Base-by-base conservation (phyloP, 805 yeast genomes). In the Pichia insulana region DNA sequence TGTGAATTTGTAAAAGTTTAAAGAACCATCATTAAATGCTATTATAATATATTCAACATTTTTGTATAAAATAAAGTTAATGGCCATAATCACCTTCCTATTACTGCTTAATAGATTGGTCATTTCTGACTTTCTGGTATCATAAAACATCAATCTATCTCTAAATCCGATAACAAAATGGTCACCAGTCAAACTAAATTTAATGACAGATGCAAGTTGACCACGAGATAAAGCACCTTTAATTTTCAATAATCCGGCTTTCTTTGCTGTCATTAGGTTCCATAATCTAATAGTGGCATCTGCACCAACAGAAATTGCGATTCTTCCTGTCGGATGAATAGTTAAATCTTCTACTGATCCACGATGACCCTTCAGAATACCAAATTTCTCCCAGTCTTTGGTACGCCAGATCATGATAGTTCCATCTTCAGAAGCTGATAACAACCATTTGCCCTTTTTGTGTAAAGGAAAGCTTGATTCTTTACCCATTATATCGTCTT, bases 251-350 rank as follows among this genome's bases (percentile, higher is more conserved):
- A 75, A 70, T 1, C 95, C 89, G 16, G 97, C 97, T 62, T 88
- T 89, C 59, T 85, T 84, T 12, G 87, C 92, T 1, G 97, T 90
- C 97, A 92, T 90, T 50, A 92, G 68, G 58, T 92, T 92, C 98
- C 98, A 92, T 45, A 92, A 70, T 56, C 90, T 71, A 30, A 92
- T 71, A 7, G 95, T 83, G 48, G 76, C 75, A 61, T 92, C 98
- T 25, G 74, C 79, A 44, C 94, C 85, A 4, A 88, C 95, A 46
- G 94, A 82, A 22, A 92, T 74, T 6, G 97, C 97, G 44, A 92
- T 78, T 63, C 86, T 74, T 12, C 95, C 96, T 3, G 87, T 70
- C 15, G 95, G 94, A 61, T 92, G 98, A 31, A 92, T 83, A 25
- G 88, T 83, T 34, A 92, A 55, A 60, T 88, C 97, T 51, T 82